phyloP scores from a whole-genome alignment of 176 grass and related monocot species.

The Aegilops umbellulata region DNA sequence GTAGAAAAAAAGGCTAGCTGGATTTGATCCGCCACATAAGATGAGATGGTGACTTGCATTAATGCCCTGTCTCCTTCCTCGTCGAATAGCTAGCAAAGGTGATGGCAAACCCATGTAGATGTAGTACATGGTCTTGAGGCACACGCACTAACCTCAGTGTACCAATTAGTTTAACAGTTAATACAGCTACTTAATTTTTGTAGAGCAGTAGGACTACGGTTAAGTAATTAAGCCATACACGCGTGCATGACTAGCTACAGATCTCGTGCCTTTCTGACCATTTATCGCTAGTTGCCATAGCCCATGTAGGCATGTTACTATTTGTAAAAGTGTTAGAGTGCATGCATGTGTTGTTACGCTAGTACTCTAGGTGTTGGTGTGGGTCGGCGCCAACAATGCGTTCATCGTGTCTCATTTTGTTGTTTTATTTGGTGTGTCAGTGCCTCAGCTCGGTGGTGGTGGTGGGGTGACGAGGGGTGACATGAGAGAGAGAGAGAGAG shows the following conservation, averaged over 20 bases:
- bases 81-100: background rate
- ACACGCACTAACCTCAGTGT: background rate
- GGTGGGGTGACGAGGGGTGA: slow-evolving; percentile 22
- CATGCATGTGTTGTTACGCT: slow-evolving; percentile 9
- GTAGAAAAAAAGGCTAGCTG: background rate
- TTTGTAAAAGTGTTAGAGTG: slow-evolving; percentile 22
- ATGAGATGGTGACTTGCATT: slow-evolving; percentile 22
- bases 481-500: background rate
- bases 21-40: background rate
- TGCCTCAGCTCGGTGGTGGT: background rate
- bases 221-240: background rate
- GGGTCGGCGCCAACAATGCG: slow-evolving; percentile 29
- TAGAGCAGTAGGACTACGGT: background rate
- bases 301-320: slow-evolving; percentile 25
- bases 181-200: background rate
- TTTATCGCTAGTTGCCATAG: background rate
- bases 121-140: background rate
- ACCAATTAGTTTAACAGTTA: background rate
- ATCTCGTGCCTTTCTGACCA: slow-evolving; percentile 3
- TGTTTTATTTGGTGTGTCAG: slow-evolving; percentile 39
- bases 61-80: background rate
- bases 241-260: background rate
- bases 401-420: slow-evolving; percentile 30
- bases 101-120: slow-evolving; percentile 8
- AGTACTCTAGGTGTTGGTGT: slow-evolving; percentile 17